A percentile compares a stretch with the other conserved stretches of the same genome.
Evolutionary conservation across 2,329 filamentous ascomycete genomes (phyloP).

Genomic region (Fusarium hostae): DNA sequence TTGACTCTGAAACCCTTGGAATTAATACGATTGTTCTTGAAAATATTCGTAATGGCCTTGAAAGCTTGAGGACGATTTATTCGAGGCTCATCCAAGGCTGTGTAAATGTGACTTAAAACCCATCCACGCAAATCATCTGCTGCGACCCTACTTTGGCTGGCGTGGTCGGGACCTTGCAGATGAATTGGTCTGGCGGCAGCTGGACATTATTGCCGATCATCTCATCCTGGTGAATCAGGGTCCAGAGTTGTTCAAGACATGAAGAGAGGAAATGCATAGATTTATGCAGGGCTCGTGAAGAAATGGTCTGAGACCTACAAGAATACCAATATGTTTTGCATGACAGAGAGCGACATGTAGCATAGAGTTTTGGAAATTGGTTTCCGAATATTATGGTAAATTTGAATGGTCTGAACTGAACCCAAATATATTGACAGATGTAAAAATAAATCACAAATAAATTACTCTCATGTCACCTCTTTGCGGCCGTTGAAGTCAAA

Average conservation of each 20-base stretch:
- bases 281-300: slow-evolving; percentile 27
- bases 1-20: background rate
- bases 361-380: background rate
- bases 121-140: slow-evolving; percentile 34
- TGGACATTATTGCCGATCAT: slow-evolving; percentile 29
- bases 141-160: slow-evolving; percentile 29
- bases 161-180: slow-evolving; percentile 43
- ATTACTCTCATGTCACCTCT: background rate
- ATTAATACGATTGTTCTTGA: background rate
- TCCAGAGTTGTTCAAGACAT: slow-evolving; percentile 11
- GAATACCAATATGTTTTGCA: slow-evolving; percentile 13
- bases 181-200: slow-evolving; percentile 23
- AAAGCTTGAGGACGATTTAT: background rate
- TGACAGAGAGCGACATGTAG: background rate
- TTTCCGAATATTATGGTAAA: background rate
- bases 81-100: slow-evolving; percentile 21
- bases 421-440: slow-evolving; percentile 11
- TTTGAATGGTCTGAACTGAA: background rate
- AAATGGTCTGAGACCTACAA: slow-evolving; percentile 4
- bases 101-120: slow-evolving; percentile 9
- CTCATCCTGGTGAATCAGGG: slow-evolving; percentile 34
- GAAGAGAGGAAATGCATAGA: slow-evolving; percentile 12
- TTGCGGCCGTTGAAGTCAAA: background rate
- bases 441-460: background rate
- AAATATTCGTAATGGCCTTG: background rate